phyloP scores from a whole-genome alignment of 176 grass and related monocot species.

The Phragmites australis region DNA sequence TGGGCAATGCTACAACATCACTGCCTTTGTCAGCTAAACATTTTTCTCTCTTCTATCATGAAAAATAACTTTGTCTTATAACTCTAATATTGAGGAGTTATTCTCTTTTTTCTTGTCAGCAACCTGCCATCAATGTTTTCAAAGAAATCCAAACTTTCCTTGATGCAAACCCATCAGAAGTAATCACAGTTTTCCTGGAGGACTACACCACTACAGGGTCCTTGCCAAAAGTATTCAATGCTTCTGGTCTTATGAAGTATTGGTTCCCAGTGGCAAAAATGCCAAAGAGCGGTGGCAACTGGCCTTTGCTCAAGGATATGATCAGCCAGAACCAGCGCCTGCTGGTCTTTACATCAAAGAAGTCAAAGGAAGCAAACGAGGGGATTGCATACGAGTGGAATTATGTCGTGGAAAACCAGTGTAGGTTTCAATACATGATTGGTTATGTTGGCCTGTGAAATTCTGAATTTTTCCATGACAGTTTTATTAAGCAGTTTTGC shows the following conservation, averaged over 20 bases:
- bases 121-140: conserved; percentile 75
- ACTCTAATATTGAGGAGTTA: conserved; percentile 29
- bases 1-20: conserved; percentile 70
- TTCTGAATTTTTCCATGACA: not conserved
- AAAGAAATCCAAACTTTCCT: conserved; percentile 87
- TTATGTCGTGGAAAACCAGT: conserved; percentile 88
- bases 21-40: conserved; percentile 46
- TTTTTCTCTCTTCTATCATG: not conserved
- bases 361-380: conserved; percentile 70
- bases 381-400: conserved; percentile 82
- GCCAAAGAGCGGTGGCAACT: conserved; percentile 81
- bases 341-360: conserved; percentile 90
- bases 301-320: conserved; percentile 92
- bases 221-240: conserved; percentile 79
- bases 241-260: conserved; percentile 81
- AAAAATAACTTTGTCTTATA: conserved; percentile 14
- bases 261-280: conserved; percentile 79
- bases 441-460: not conserved
- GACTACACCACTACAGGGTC: conserved; percentile 73
- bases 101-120: conserved; percentile 42
- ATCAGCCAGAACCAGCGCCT: conserved; percentile 71
- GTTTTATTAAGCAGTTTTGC: not conserved
- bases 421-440: conserved; percentile 33
- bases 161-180: conserved; percentile 70
- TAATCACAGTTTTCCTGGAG: conserved; percentile 89